Conservation (phyloP, 2,329 filamentous ascomycete species). For the Epichloe baconii region DNA sequence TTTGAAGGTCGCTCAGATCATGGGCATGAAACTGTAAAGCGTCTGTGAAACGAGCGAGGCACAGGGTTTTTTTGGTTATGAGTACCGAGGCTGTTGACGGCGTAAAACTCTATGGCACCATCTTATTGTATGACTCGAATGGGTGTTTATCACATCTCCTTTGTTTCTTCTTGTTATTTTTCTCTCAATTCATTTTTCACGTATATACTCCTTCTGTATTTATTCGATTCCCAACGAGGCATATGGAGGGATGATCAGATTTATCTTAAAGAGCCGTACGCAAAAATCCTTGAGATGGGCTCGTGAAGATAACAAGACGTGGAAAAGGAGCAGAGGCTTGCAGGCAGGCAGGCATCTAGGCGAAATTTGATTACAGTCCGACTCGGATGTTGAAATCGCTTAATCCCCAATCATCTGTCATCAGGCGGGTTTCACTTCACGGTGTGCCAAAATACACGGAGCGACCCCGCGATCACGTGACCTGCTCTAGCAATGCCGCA, state of each 20-base stretch:
- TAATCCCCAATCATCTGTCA: too few species aligned
- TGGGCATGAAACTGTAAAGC: constrained; percentile 86
- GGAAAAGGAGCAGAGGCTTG: neutral
- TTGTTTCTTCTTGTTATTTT: neutral
- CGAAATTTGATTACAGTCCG: neutral
- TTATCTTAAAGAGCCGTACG: neutral
- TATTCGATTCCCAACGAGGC: neutral
- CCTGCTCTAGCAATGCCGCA: constrained; percentile 9
- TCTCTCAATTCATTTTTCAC: neutral
- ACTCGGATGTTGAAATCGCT: neutral
- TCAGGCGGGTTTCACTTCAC: too few species aligned
- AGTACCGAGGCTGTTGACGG: neutral
- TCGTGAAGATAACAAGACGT: neutral
- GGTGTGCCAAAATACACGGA: neutral
- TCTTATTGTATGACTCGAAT: neutral
- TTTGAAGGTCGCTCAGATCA: constrained; percentile 72
- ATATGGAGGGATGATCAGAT: neutral
- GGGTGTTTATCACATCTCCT: neutral
- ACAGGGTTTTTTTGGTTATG: neutral
- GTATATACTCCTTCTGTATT: neutral
- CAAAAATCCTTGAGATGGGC: neutral
- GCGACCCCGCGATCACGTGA: constrained; percentile 24
- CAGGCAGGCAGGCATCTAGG: neutral
- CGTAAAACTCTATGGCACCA: neutral
- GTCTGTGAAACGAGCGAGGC: neutral